Evolutionary conservation across 2,329 filamentous ascomycete genomes (phyloP).

Genomic region (Lasiodiplodia theobromae): DNA sequence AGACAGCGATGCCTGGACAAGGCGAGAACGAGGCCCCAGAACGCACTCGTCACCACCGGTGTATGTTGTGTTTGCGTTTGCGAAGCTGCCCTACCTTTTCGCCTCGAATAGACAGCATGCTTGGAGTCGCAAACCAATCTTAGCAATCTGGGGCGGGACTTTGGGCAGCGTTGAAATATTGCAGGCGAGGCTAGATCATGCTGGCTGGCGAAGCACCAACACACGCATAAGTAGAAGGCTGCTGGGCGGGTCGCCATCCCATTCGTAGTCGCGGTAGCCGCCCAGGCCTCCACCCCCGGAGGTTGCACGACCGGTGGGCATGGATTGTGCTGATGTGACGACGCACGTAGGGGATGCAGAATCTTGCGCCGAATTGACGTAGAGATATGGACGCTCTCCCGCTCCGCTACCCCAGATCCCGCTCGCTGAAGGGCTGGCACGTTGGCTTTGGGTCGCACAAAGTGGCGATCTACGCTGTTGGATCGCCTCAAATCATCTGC

Average conservation of each 20-base stretch:
- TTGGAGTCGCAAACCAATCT: conserved; percentile 8
- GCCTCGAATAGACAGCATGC: not conserved
- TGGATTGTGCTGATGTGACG: conserved; percentile 12
- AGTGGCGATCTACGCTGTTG: conserved; percentile 18
- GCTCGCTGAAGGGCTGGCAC: not conserved
- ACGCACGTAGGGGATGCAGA: not conserved
- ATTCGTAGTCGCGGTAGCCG: conserved; percentile 13
- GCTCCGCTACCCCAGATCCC: conserved; percentile 11
- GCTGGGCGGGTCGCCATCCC: conserved; percentile 8
- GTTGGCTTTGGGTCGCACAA: not conserved
- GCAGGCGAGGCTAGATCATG: conserved; percentile 12
- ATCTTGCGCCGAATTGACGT: conserved; percentile 8
- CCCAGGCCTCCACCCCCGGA: not conserved
- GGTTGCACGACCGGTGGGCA: conserved; percentile 3
- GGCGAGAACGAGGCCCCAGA: conserved; percentile 7
- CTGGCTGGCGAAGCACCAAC: not conserved
- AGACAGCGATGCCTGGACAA: conserved; percentile 13
- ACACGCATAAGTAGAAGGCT: conserved; percentile 1
- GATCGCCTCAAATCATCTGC: not conserved
- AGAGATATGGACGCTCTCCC: conserved; percentile 1
- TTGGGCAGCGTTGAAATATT: not conserved
- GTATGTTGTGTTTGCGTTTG: too few relatives aligned
- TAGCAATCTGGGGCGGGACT: not conserved
- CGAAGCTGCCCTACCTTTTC: conserved; percentile 5
- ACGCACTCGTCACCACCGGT: not conserved